Conservation (phyloP, 208 protist species). For the Acanthamoeba divionensis region DNA sequence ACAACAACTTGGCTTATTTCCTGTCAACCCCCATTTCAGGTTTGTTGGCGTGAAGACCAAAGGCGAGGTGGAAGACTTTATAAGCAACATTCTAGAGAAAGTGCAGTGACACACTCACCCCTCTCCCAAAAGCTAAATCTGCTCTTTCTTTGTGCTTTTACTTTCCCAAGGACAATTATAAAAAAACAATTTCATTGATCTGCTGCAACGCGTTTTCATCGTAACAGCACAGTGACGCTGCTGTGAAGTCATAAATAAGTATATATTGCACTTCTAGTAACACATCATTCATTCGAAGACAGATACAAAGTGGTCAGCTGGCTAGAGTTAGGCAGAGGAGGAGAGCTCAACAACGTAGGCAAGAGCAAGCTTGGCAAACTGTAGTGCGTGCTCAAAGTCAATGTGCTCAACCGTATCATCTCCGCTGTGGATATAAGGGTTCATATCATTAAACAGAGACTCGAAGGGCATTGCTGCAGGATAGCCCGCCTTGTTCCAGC, state of each 20-base stretch:
- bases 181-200: too few relatives aligned
- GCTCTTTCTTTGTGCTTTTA: too few relatives aligned
- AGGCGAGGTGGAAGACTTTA: constrained; percentile 20
- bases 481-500: constrained; percentile 53
- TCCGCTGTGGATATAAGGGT: constrained; percentile 60
- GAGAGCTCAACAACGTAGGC: constrained; percentile 56
- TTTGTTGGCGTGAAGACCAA: constrained; percentile 7
- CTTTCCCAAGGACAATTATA: too few relatives aligned
- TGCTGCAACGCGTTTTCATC: too few relatives aligned
- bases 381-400: constrained; percentile 42
- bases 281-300: too few relatives aligned
- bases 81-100: background rate
- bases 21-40: background rate
- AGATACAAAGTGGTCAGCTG: too few relatives aligned
- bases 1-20: background rate
- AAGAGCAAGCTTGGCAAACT: constrained; percentile 61
- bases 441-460: constrained; percentile 27
- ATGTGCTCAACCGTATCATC: constrained; percentile 53
- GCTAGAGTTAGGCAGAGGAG: background rate
- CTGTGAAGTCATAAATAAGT: too few relatives aligned
- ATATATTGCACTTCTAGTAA: too few relatives aligned
- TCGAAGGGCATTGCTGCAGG: constrained; percentile 63
- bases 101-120: background rate
- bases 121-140: too few relatives aligned
- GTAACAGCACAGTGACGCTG: too few relatives aligned